A percentile compares a stretch with the other conserved stretches of the same genome.
Evolutionary conservation across 2,329 filamentous ascomycete genomes (phyloP).

Genomic region (Paecilomyces sp.): DNA sequence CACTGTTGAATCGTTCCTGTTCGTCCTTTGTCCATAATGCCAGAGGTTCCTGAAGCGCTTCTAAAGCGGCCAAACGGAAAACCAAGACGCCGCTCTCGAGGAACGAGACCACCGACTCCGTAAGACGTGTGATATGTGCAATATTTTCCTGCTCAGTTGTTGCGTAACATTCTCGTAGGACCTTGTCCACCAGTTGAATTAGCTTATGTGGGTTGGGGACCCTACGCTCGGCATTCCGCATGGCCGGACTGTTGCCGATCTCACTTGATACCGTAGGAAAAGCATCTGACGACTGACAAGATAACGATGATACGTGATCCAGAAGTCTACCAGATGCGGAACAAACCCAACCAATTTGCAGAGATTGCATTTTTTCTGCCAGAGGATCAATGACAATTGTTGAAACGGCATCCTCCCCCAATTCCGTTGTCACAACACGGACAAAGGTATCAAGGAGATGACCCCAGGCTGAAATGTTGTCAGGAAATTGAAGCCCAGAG

Average conservation of each 20-base stretch:
- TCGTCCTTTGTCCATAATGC: conserved; percentile 28
- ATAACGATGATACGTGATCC: conserved; percentile 27
- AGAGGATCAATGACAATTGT: conserved; percentile 65
- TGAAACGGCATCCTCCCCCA: conserved; percentile 60
- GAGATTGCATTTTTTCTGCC: conserved; percentile 45
- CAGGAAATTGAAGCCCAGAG: conserved; percentile 41
- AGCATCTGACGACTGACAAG: conserved; percentile 13
- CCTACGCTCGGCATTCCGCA: background rate
- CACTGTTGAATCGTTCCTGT: conserved; percentile 16
- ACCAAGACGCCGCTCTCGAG: conserved; percentile 43
- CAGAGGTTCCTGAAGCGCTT: conserved; percentile 48
- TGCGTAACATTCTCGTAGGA: conserved; percentile 51
- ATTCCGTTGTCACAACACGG: conserved; percentile 52
- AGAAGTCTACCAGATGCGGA: conserved; percentile 29
- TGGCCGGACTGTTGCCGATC: background rate
- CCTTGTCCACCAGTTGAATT: conserved; percentile 51
- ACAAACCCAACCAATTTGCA: conserved; percentile 17
- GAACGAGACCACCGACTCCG: conserved; percentile 50
- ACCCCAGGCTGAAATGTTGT: conserved; percentile 30
- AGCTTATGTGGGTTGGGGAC: conserved; percentile 44
- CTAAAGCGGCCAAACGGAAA: conserved; percentile 50
- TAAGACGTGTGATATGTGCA: conserved; percentile 38
- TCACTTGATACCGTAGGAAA: background rate
- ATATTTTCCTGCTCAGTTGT: conserved; percentile 33
- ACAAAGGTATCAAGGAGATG: conserved; percentile 52